A percentile compares a stretch with the other conserved stretches of the same genome.
phyloP scores from a whole-genome alignment of 768 basidiomycete species.

The Naganishia randhawae region DNA sequence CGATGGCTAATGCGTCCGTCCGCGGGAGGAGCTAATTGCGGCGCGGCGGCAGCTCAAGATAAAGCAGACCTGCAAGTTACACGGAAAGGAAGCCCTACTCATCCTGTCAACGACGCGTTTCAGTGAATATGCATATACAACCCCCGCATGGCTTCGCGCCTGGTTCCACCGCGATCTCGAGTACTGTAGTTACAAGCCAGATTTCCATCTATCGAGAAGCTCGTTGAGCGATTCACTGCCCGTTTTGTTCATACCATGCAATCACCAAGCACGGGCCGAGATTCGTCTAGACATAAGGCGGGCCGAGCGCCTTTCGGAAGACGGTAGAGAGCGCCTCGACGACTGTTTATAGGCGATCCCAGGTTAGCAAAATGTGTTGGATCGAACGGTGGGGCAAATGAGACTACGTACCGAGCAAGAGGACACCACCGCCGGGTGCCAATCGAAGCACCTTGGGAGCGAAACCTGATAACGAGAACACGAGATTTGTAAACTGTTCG shows the following conservation, averaged over 20 bases:
- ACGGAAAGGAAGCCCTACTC: too few species aligned
- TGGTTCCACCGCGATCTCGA: too few species aligned
- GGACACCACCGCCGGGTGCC: constrained; percentile 90
- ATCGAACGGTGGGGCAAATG: neutral
- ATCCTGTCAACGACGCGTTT: too few species aligned
- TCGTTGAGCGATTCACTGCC: neutral
- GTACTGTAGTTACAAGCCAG: neutral
- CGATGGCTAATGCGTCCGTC: too few species aligned
- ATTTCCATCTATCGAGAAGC: neutral
- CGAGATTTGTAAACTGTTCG: neutral
- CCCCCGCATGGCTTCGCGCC: neutral
- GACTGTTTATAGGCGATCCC: constrained; percentile 38
- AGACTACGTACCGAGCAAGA: constrained; percentile 62
- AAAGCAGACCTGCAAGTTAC: too few species aligned
- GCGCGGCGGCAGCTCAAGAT: too few species aligned
- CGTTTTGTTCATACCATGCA: neutral
- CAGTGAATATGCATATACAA: neutral
- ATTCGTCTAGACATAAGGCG: constrained; percentile 44
- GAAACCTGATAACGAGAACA: constrained; percentile 57
- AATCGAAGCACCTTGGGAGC: constrained; percentile 90
- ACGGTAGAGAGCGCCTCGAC: constrained; percentile 49
- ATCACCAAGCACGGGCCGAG: neutral
- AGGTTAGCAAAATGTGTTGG: neutral
- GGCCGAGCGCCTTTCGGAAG: constrained; percentile 47
- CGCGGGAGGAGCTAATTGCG: too few species aligned